Evolutionary conservation across 768 basidiomycete genomes (phyloP).

Genomic region (Lyophyllum shimeji): DNA sequence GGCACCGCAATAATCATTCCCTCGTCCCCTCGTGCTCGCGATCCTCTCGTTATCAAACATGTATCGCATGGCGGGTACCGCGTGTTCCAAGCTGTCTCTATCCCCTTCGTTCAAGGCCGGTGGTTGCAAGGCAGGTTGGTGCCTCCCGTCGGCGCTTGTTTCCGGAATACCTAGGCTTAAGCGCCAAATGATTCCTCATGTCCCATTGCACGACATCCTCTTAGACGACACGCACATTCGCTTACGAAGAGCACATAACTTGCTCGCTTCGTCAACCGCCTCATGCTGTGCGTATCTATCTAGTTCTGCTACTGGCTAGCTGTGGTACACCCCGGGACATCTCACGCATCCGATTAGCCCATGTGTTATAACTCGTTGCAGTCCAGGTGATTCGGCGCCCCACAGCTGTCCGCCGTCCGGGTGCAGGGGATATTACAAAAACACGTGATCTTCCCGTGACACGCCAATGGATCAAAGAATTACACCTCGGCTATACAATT

Average conservation of each 20-base stretch:
- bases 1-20: not conserved
- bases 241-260: too few species aligned
- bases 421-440: not conserved
- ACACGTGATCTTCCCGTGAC: not conserved
- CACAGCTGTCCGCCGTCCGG: too few species aligned
- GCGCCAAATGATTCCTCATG: not conserved
- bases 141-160: not conserved
- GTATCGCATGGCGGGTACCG: not conserved
- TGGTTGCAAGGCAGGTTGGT: not conserved
- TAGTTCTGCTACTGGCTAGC: too few species aligned
- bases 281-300: too few species aligned
- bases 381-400: not conserved
- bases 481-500: not conserved
- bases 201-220: not conserved
- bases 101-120: not conserved
- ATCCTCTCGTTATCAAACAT: not conserved
- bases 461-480: not conserved
- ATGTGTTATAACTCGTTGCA: not conserved
- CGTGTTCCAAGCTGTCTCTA: not conserved
- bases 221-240: too few species aligned
- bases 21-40: not conserved
- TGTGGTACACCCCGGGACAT: too few species aligned
- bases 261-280: too few species aligned
- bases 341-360: too few species aligned
- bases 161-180: not conserved